Percentiles rank a stretch among this genome's conserved stretches.
Conservation (phyloP, 164 flowering plant species). For the Stephania cephalantha region DNA sequence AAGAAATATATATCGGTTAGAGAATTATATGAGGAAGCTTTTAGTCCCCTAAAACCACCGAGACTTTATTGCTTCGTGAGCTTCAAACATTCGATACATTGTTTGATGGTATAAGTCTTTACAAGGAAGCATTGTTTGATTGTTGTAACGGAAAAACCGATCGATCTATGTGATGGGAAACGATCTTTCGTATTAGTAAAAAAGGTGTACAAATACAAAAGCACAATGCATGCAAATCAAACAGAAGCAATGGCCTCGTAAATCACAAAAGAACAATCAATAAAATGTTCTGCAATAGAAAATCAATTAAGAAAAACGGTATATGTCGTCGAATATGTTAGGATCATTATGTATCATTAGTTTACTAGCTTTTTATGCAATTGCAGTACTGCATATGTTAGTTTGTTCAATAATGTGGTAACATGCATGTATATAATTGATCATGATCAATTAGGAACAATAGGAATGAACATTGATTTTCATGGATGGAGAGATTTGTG, state of each 20-base stretch:
- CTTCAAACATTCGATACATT: too few species aligned
- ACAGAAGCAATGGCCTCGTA: not conserved
- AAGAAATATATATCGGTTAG: too few species aligned
- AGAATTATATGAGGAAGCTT: too few species aligned
- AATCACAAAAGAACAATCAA: too few species aligned
- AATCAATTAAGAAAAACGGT: too few species aligned
- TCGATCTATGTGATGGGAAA: not conserved
- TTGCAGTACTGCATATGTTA: not conserved
- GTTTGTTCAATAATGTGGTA: not conserved
- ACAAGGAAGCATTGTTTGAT: too few species aligned
- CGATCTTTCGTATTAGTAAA: not conserved
- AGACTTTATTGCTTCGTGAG: too few species aligned
- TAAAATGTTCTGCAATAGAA: too few species aligned
- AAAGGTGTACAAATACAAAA: not conserved
- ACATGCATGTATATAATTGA: not conserved
- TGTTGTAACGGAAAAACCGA: not conserved
- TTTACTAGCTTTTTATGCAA: not conserved
- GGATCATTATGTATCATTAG: not conserved
- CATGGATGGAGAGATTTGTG: conserved; percentile 4
- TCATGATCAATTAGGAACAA: conserved; percentile 1
- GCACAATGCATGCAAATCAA: not conserved
- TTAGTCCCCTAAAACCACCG: too few species aligned
- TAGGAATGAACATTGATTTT: conserved; percentile 5
- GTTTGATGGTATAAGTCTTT: too few species aligned
- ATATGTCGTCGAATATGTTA: not conserved